Base-by-base conservation (phyloP, 225 moss, liverwort and hornwort genomes). In the Thuidium tamariscinum region DNA sequence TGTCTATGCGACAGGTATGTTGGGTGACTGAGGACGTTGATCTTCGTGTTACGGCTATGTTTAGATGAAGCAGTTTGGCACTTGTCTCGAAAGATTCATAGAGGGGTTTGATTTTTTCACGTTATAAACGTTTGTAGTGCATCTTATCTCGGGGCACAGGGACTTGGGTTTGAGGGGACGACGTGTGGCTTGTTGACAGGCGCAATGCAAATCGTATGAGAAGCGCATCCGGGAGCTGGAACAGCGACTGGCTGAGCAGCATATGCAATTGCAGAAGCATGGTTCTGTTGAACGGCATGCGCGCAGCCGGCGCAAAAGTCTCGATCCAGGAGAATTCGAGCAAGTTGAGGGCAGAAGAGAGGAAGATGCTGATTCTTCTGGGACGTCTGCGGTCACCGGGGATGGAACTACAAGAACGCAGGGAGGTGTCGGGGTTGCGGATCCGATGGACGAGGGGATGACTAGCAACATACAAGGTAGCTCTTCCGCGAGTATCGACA, bases 371-470 rank as follows among this genome's bases (percentile, higher is more conserved):
- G 94, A 94, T 44, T 97, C 92, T 54, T 99, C 96, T 44, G 97
- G 93, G 88, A 87, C 89, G 26, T 99, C 99, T 74, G 97, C 91
- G 52, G 87, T 99, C 54, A 96, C 96, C 48, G 95, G 94, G 39
- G 92, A 91, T 74, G 91, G 90, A 77, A 89, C 62, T 23, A 88
- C 85, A 37, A 90, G 91, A 86, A 74, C 89, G 32, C 90, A 93
- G 78, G 92, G 94, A 82, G 84, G 87, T 82, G 68, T 82, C 70
- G 94, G 89, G 80, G 88, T 94, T 82, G 87, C 95, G 17, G 99
- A 99, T 89, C 97, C 96, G 60, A 99, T 99, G 99, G 99, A 99
- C 77, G 99, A 99, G 88, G 99, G 95, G 88, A 88, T 91, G 84
- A 89, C 87, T 52, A 96, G 95, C 90, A 89, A 93, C 85, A 66